Evolutionary conservation across 805 yeast genomes (phyloP).

Genomic region (Saturnispora mendoncae): DNA sequence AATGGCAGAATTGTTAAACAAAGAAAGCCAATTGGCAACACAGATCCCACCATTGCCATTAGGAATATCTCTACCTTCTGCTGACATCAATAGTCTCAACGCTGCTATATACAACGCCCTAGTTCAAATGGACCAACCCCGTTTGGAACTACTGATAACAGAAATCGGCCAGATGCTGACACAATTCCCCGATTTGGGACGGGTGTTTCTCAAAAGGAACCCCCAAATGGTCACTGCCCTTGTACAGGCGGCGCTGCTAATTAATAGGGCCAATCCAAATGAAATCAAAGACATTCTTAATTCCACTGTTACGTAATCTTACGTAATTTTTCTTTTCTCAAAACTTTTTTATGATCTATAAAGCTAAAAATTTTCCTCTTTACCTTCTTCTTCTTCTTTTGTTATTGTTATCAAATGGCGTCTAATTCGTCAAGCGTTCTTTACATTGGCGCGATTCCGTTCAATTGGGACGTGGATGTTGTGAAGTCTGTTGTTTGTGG

Average conservation of each 20-base stretch:
- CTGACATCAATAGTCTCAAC: conserved; percentile 28
- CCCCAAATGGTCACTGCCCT: conserved; percentile 82
- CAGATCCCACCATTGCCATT: conserved; percentile 45
- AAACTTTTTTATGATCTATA: too few species aligned
- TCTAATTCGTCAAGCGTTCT: conserved; percentile 33
- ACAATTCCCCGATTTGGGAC: conserved; percentile 50
- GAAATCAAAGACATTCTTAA: conserved; percentile 18
- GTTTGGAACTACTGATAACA: conserved; percentile 39
- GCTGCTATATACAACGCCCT: conserved; percentile 41
- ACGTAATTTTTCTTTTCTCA: too few species aligned
- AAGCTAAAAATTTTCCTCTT: too few species aligned
- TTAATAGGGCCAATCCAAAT: conserved; percentile 24
- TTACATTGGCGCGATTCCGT: conserved; percentile 57
- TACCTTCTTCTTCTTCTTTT: background rate
- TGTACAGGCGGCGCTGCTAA: conserved; percentile 56
- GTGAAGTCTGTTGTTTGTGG: conserved; percentile 62
- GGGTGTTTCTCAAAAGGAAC: conserved; percentile 49
- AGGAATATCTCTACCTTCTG: conserved; percentile 36
- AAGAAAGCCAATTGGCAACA: conserved; percentile 15
- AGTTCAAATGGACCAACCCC: conserved; percentile 36
- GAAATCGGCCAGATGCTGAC: conserved; percentile 55
- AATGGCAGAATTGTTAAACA: conserved; percentile 10
- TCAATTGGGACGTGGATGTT: conserved; percentile 60
- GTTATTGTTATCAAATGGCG: background rate
- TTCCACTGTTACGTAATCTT: too few species aligned